Percentiles rank a stretch among this genome's conserved stretches.
These are phyloP conservation scores for Melampsora americana DNA, from an alignment of 1,284 basidiomycete species.

Conservation along the genomic window DNA sequence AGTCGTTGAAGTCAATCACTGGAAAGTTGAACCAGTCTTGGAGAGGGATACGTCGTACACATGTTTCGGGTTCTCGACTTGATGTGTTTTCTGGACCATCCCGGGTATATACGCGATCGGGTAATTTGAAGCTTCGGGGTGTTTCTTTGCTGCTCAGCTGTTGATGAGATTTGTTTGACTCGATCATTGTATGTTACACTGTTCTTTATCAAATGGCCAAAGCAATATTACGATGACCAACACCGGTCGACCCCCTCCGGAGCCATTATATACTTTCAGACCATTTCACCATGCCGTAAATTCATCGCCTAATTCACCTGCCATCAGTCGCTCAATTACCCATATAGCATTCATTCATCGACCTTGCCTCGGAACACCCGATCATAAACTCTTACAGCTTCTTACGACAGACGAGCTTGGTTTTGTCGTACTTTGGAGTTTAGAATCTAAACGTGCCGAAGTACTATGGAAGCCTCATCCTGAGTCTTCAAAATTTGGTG, in stretches of 20 bases:
- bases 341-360: constrained; percentile 19
- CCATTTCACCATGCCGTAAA: background rate
- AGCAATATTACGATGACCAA: background rate
- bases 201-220: background rate
- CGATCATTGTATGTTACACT: background rate
- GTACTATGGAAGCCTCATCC: constrained; percentile 35
- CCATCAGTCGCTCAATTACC: background rate
- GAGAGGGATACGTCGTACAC: no score
- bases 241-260: constrained; percentile 6
- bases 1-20: background rate
- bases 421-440: constrained; percentile 16
- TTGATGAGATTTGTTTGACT: background rate
- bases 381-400: background rate
- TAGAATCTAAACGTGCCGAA: constrained; percentile 28
- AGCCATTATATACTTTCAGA: constrained; percentile 13
- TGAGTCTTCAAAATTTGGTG: constrained; percentile 3
- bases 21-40: background rate
- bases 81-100: no score
- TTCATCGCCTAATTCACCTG: background rate
- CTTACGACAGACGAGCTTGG: constrained; percentile 35
- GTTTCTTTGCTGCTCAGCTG: background rate
- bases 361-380: background rate
- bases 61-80: no score
- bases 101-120: no score
- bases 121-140: no score